Percentiles rank a stretch among this genome's conserved stretches.
These are phyloP conservation scores for Sclerotinia trifoliorum DNA, from an alignment of 2,329 filamentous ascomycete genomes.

Conservation along the genomic window DNA sequence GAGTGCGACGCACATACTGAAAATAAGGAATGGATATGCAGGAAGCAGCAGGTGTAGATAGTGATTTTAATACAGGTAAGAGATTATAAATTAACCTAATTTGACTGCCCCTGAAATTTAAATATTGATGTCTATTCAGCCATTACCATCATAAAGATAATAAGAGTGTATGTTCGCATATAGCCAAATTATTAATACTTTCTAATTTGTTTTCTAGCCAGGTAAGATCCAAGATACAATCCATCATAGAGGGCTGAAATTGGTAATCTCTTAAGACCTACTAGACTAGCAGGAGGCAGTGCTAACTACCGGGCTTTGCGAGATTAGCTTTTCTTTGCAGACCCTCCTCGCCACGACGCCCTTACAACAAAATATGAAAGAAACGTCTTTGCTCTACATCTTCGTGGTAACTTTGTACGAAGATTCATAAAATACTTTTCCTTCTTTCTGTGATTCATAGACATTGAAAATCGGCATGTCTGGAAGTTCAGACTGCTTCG, in stretches of 20 bases:
- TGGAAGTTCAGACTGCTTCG: neutral
- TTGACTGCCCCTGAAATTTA: neutral
- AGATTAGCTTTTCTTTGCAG: neutral
- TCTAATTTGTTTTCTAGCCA: neutral
- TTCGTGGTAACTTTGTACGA: neutral
- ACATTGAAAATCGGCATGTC: neutral
- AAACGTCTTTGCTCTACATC: neutral
- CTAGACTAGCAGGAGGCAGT: neutral
- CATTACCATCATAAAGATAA: neutral
- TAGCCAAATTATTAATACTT: neutral
- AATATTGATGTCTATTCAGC: neutral
- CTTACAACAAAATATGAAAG: neutral
- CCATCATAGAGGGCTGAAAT: neutral
- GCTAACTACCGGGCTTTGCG: neutral
- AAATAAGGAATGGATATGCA: neutral
- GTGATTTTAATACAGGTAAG: no score
- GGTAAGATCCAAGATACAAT: neutral
- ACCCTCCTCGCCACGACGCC: neutral
- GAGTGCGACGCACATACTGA: neutral
- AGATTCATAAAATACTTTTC: neutral
- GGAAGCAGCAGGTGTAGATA: neutral
- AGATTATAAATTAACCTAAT: neutral
- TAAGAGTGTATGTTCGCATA: neutral
- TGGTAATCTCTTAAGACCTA: neutral
- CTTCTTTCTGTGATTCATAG: neutral